These are phyloP conservation scores for Sporothrix pseudoabietina DNA, from an alignment of 2,329 filamentous ascomycete species.

Conservation along the genomic window DNA sequence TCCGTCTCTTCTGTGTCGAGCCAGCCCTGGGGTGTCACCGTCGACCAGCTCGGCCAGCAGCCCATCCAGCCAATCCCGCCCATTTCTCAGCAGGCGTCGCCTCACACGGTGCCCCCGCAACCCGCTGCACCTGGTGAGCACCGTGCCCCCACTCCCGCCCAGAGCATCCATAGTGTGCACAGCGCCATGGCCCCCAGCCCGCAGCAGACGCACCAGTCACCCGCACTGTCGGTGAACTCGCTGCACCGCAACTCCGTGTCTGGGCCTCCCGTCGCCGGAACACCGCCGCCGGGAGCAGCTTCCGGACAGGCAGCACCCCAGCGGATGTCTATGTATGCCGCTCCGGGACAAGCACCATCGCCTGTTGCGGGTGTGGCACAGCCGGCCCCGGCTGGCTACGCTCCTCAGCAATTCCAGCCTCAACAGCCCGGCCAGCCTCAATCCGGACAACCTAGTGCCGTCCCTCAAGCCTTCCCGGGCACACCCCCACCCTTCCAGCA, in stretches of 20 bases:
- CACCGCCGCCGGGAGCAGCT: neutral
- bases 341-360: constrained; percentile 1
- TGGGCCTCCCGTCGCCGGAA: neutral
- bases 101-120: neutral
- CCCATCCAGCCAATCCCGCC: neutral
- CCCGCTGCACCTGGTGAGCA: neutral
- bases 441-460: neutral
- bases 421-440: constrained; percentile 8
- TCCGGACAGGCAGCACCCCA: constrained; percentile 8
- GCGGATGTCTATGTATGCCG: constrained; percentile 26
- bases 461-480: constrained; percentile 1
- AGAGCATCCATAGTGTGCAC: constrained; percentile 27
- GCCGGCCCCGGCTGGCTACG: neutral
- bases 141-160: constrained; percentile 22
- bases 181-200: constrained; percentile 20
- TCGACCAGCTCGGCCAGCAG: neutral
- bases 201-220: constrained; percentile 28
- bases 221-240: constrained; percentile 25
- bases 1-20: constrained; percentile 29
- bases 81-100: constrained; percentile 5
- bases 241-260: constrained; percentile 29
- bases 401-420: neutral
- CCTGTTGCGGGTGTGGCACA: neutral
- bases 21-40: neutral
- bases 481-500: neutral